Evolutionary conservation across 1,139 yeast genomes (phyloP).

Genomic region (Saccharomycopsis hybrid): DNA sequence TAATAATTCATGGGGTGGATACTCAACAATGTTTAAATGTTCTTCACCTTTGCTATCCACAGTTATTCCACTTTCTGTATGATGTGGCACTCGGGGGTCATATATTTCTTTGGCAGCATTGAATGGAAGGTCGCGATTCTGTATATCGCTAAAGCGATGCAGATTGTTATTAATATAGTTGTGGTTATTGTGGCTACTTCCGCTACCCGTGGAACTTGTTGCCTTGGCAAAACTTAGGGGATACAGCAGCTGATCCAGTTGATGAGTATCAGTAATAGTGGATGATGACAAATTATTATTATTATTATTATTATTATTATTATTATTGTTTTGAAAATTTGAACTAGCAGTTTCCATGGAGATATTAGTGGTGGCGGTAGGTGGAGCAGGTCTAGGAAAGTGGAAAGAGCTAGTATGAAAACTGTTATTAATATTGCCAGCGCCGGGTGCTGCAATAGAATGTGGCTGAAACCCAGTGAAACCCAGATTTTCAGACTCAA

Average conservation of each 20-base stretch:
- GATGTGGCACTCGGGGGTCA: conserved; percentile 8
- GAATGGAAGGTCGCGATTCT: conserved; percentile 7
- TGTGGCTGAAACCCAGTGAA: conserved; percentile 1
- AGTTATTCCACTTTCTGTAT: conserved; percentile 13
- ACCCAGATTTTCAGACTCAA: background rate
- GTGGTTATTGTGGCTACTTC: conserved; percentile 15
- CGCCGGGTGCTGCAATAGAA: conserved; percentile 4
- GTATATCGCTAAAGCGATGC: conserved; percentile 4
- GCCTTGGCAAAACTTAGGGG: background rate
- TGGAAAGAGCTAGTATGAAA: background rate
- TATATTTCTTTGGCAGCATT: conserved; percentile 14
- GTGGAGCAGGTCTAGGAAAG: conserved; percentile 26
- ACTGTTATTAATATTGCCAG: background rate
- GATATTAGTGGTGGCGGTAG: conserved; percentile 27
- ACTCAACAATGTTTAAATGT: conserved; percentile 74
- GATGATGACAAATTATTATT: background rate
- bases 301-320: background rate
- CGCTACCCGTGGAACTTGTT: conserved; percentile 8
- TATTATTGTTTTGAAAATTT: background rate
- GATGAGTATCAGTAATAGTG: background rate
- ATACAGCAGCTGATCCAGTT: background rate
- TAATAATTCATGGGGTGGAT: conserved; percentile 74
- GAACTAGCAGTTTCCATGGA: conserved; percentile 25
- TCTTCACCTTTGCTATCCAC: conserved; percentile 27
- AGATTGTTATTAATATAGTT: conserved; percentile 3